Evolutionary conservation across 2,329 filamentous ascomycete species (phyloP).

Genomic region (Aspergillus japonicus): DNA sequence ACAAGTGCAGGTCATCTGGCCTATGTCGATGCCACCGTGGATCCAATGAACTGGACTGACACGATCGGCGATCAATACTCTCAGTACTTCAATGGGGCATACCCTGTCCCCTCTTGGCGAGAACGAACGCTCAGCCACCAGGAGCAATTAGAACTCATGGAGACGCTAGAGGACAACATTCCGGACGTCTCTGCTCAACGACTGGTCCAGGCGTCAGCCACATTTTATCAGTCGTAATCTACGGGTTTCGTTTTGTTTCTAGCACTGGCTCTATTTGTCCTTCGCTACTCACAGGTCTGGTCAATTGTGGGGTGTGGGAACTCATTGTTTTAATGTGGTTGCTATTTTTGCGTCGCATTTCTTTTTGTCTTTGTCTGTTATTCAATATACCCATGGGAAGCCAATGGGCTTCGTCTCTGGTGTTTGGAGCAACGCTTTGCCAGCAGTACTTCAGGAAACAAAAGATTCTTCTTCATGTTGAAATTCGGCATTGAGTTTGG

Average conservation of each 20-base stretch:
- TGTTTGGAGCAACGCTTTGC: conserved; percentile 11
- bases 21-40: conserved; percentile 34
- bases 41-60: conserved; percentile 45
- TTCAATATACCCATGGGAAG: conserved; percentile 13
- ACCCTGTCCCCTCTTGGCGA: conserved; percentile 51
- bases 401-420: conserved; percentile 7
- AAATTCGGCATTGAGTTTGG: neutral
- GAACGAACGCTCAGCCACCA: conserved; percentile 71
- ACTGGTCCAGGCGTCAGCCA: conserved; percentile 40
- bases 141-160: conserved; percentile 81
- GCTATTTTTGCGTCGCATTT: neutral
- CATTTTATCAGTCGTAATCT: conserved; percentile 40
- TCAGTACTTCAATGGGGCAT: conserved; percentile 48
- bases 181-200: conserved; percentile 45
- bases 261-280: neutral
- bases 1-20: conserved; percentile 38
- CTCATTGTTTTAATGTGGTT: neutral
- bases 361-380: conserved; percentile 5
- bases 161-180: conserved; percentile 64
- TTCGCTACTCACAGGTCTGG: neutral
- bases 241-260: neutral
- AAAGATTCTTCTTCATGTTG: neutral
- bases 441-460: neutral
- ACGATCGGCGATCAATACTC: conserved; percentile 49
- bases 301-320: neutral